A percentile compares a stretch with the other conserved stretches of the same genome.
These are phyloP conservation scores for Neopestalotiopsis sp. DNA, from an alignment of 2,329 filamentous ascomycete species.

Conservation along the genomic window DNA sequence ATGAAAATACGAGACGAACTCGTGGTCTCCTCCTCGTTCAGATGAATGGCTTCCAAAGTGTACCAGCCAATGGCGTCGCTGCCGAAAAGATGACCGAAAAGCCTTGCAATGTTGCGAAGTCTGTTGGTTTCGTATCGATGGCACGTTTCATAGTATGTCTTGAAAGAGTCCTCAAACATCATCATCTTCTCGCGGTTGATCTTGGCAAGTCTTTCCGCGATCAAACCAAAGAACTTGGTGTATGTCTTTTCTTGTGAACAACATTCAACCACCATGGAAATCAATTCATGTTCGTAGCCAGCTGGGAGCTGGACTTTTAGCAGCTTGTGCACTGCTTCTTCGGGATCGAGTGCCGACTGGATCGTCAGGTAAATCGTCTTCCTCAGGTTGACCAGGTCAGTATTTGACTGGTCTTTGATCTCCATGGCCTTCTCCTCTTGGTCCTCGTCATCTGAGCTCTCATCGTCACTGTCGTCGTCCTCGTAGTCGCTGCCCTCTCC, in stretches of 20 bases:
- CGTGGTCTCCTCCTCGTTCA: slow-evolving; percentile 97
- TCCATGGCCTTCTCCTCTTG: slow-evolving; percentile 84
- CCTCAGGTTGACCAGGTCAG: slow-evolving; percentile 90
- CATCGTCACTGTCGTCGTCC: slow-evolving; percentile 69
- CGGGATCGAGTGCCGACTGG: slow-evolving; percentile 94
- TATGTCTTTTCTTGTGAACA: slow-evolving; percentile 97
- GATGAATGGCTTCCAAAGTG: slow-evolving; percentile 79
- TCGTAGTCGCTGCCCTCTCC: slow-evolving; percentile 91
- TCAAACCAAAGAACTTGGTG: slow-evolving; percentile 94
- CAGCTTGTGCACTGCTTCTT: slow-evolving; percentile 96
- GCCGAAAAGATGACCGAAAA: slow-evolving; percentile 90
- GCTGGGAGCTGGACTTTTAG: slow-evolving; percentile 90
- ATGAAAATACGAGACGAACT: slow-evolving; percentile 97
- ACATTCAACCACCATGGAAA: slow-evolving; percentile 96
- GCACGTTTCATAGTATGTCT: slow-evolving; percentile 95
- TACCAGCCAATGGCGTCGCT: slow-evolving; percentile 94
- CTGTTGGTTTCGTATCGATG: slow-evolving; percentile 97
- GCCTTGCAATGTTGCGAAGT: slow-evolving; percentile 90
- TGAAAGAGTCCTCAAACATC: slow-evolving; percentile 88
- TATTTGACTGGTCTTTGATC: slow-evolving; percentile 97
- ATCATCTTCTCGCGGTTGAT: slow-evolving; percentile 95
- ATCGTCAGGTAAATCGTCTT: slow-evolving; percentile 97
- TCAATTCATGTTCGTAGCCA: slow-evolving; percentile 87
- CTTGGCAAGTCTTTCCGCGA: slow-evolving; percentile 94
- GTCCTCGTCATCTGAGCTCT: slow-evolving; percentile 74